Evolutionary conservation across 768 basidiomycete genomes (phyloP).

Genomic region (Xerocomus spinulosus): DNA sequence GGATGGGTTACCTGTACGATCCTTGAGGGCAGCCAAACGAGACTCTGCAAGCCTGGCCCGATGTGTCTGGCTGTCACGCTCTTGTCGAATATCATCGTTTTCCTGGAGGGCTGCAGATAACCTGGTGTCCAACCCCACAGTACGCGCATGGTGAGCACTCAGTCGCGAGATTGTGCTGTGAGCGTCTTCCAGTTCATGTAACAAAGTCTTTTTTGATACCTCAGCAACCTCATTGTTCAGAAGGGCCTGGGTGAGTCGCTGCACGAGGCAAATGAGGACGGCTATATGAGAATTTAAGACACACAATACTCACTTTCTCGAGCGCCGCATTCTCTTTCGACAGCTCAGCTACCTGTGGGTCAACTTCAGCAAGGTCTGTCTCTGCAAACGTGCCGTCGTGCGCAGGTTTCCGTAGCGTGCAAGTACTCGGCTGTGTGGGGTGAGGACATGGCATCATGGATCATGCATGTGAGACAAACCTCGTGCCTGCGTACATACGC

Average conservation of each 20-base stretch:
- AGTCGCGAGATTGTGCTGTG: conserved; percentile 62
- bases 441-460: conserved; percentile 11
- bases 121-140: conserved; percentile 65
- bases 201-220: conserved; percentile 65
- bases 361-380: conserved; percentile 22
- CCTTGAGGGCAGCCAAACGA: conserved; percentile 57
- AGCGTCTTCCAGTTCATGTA: conserved; percentile 73
- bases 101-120: conserved; percentile 64
- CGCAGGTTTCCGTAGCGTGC: conserved; percentile 13
- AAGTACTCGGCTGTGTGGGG: conserved; percentile 14
- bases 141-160: conserved; percentile 63
- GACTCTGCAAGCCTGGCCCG: conserved; percentile 65
- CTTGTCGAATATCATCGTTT: conserved; percentile 80
- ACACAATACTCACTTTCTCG: conserved; percentile 35
- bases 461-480: conserved; percentile 35
- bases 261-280: conserved; percentile 8
- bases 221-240: conserved; percentile 81
- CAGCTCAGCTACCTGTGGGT: conserved; percentile 33
- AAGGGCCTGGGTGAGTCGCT: conserved; percentile 77
- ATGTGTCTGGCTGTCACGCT: conserved; percentile 66
- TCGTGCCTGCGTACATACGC: conserved; percentile 74
- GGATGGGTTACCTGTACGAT: conserved; percentile 52
- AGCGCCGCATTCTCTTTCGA: conserved; percentile 57
- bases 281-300: background rate
- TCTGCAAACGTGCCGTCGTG: conserved; percentile 7